Conservation (phyloP, 305 asterid genomes). For the Solanum chacoense region DNA sequence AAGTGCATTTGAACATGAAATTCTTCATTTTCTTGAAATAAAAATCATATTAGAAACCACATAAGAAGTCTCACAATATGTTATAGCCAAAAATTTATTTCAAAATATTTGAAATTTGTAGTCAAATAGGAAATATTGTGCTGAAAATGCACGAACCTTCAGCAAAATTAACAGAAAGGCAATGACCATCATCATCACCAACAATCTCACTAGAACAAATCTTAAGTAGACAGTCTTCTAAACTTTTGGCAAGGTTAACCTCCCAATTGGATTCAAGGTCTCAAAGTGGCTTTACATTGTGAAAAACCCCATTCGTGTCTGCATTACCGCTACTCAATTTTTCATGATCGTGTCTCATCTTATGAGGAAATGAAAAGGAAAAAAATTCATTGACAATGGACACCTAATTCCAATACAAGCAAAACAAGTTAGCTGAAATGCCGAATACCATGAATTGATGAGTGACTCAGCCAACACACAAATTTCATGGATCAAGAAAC, state of each 20-base stretch:
- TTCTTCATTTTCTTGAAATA: not conserved
- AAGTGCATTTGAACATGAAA: not conserved
- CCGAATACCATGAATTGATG: not conserved
- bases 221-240: conserved; percentile 64
- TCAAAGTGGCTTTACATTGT: conserved; percentile 57
- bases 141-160: conserved; percentile 39
- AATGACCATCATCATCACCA: conserved; percentile 33
- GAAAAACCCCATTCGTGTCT: conserved; percentile 35
- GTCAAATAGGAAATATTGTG: not conserved
- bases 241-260: conserved; percentile 37
- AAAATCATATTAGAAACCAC: not conserved
- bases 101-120: not conserved
- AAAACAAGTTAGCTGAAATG: not conserved
- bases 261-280: conserved; percentile 31
- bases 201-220: conserved; percentile 68
- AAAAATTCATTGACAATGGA: not conserved
- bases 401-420: not conserved
- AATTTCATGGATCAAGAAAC: not conserved
- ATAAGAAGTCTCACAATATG: not conserved
- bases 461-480: not conserved
- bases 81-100: not conserved
- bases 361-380: not conserved
- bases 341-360: conserved; percentile 28
- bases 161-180: conserved; percentile 58
- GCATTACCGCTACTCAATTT: conserved; percentile 21